Evolutionary conservation across 2,329 filamentous ascomycete species (phyloP).

Genomic region (Intubia oerlemansii): DNA sequence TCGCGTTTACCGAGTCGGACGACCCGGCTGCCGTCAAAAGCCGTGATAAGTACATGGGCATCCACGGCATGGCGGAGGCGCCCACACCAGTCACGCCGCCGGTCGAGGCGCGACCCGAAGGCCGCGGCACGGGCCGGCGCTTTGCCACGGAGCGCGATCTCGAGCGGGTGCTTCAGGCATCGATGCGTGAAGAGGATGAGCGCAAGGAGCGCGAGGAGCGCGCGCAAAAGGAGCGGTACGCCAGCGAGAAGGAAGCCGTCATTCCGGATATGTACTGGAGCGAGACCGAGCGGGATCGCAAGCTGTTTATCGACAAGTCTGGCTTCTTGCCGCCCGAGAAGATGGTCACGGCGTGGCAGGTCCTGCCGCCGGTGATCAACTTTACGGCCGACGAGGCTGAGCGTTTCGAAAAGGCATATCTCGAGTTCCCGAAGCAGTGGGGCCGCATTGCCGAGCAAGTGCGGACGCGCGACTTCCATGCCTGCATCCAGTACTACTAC

Average conservation of each 20-base stretch:
- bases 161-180: slow-evolving; percentile 50
- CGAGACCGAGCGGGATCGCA: slow-evolving; percentile 33
- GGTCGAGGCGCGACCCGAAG: slow-evolving; percentile 32
- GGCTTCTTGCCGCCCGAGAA: slow-evolving; percentile 42
- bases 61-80: slow-evolving; percentile 16
- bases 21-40: slow-evolving; percentile 32
- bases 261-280: slow-evolving; percentile 51
- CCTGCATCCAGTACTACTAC: slow-evolving; percentile 76
- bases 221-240: slow-evolving; percentile 45
- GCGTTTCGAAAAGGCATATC: slow-evolving; percentile 52
- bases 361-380: slow-evolving; percentile 51
- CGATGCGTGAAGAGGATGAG: slow-evolving; percentile 48
- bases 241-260: slow-evolving; percentile 55
- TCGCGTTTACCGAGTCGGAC: slow-evolving; percentile 32
- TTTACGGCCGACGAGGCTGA: slow-evolving; percentile 51
- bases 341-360: slow-evolving; percentile 49
- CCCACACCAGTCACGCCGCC: slow-evolving; percentile 14
- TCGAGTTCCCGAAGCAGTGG: slow-evolving; percentile 66
- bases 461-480: slow-evolving; percentile 47
- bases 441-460: slow-evolving; percentile 51
- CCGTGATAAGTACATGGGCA: slow-evolving; percentile 27
- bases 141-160: slow-evolving; percentile 55
- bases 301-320: slow-evolving; percentile 42
- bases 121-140: slow-evolving; percentile 28
- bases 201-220: slow-evolving; percentile 43